phyloP scores from a whole-genome alignment of 2,329 filamentous ascomycete genomes.

The Phaeomoniella chlamydospora region DNA sequence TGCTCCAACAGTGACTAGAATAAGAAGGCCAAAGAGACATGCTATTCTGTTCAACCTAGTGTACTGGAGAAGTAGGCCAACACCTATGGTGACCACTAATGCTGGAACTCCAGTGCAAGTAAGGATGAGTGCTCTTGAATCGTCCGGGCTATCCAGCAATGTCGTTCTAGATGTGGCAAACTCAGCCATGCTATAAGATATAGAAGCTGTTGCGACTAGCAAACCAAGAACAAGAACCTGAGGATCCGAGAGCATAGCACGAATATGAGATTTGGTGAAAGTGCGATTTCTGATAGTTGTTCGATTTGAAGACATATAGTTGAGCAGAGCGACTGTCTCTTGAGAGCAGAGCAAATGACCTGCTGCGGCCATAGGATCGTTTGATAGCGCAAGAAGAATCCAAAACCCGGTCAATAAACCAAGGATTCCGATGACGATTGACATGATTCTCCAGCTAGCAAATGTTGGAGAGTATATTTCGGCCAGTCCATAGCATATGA shows the following conservation, averaged over 20 bases:
- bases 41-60: not conserved
- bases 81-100: not conserved
- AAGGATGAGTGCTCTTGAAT: not conserved
- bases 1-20: not conserved
- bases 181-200: not conserved
- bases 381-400: not conserved
- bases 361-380: not conserved
- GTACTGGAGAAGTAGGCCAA: not conserved
- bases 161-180: not conserved
- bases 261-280: not conserved
- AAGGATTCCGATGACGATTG: not conserved
- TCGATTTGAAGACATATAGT: not conserved
- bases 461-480: not conserved
- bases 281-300: not conserved
- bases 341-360: not conserved
- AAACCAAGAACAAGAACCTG: not conserved
- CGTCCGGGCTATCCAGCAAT: not conserved
- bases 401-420: not conserved
- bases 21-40: not conserved
- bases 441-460: not conserved
- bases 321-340: not conserved
- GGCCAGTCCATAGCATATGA: not conserved
- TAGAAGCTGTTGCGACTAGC: not conserved
- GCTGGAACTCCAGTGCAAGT: not conserved
- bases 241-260: not conserved